phyloP scores from a whole-genome alignment of 2,329 filamentous ascomycete species.

The Sclerotinia nivalis region DNA sequence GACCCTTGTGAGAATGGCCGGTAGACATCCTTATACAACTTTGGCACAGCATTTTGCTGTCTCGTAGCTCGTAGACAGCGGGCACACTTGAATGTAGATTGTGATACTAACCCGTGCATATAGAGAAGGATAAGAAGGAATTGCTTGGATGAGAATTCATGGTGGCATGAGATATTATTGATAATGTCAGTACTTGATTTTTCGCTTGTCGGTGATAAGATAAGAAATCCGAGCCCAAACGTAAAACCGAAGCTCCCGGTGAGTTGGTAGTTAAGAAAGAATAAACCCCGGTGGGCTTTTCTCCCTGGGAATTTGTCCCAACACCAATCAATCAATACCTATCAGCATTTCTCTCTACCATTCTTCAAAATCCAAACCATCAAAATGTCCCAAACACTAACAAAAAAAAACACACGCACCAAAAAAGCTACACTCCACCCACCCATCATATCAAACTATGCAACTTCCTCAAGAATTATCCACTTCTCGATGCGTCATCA shows the following conservation, averaged over 20 bases:
- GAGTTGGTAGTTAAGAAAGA: background rate
- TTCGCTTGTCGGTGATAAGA: slow-evolving; percentile 15
- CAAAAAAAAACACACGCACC: background rate
- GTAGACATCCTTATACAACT: background rate
- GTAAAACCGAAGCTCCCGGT: background rate
- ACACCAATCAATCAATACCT: background rate
- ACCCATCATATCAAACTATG: background rate
- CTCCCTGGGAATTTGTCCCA: background rate
- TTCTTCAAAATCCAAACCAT: too few relatives aligned
- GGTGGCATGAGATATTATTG: background rate
- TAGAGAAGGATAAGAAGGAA: slow-evolving; percentile 28
- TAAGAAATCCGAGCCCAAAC: slow-evolving; percentile 5
- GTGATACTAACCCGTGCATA: slow-evolving; percentile 37
- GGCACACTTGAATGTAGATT: slow-evolving; percentile 32
- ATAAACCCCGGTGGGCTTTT: background rate
- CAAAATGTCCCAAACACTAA: background rate
- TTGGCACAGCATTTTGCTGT: slow-evolving; percentile 32
- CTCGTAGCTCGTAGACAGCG: slow-evolving; percentile 36
- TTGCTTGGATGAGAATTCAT: background rate
- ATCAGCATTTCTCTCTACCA: too few relatives aligned
- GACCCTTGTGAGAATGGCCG: slow-evolving; percentile 31
- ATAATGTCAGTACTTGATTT: background rate
- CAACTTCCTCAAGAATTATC: background rate
- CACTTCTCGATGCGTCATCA: background rate
- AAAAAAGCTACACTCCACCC: too few relatives aligned